phyloP scores from a whole-genome alignment of 2,329 filamentous ascomycete species.

The Phymatotrichopsis omnivora region DNA sequence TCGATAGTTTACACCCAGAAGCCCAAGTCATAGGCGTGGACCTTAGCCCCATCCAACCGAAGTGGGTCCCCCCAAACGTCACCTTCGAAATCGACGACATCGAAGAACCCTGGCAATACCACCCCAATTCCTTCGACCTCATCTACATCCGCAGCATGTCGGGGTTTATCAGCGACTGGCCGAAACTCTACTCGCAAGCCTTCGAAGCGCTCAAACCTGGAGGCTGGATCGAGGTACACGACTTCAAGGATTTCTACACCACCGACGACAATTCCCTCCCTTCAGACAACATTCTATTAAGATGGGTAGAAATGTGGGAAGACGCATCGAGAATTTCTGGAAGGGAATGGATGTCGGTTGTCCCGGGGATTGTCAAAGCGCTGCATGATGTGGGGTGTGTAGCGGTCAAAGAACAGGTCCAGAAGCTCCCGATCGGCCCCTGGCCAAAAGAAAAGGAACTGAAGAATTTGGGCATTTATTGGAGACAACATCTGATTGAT shows the following conservation, averaged over 20 bases:
- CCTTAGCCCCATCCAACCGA: constrained; percentile 12
- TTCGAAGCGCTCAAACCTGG: constrained; percentile 43
- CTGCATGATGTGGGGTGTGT: constrained; percentile 37
- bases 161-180: constrained; percentile 34
- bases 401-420: constrained; percentile 31
- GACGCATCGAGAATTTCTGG: constrained; percentile 31
- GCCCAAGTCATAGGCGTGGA: constrained; percentile 16
- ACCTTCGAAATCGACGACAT: constrained; percentile 32
- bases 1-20: constrained; percentile 9
- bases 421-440: constrained; percentile 41
- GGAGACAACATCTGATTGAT: constrained; percentile 9
- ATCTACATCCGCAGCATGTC: constrained; percentile 35
- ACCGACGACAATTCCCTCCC: constrained; percentile 32
- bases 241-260: background rate
- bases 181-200: constrained; percentile 24
- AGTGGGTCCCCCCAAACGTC: constrained; percentile 9
- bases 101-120: constrained; percentile 29
- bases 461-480: constrained; percentile 25
- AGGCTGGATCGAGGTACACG: constrained; percentile 45
- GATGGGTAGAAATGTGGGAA: constrained; percentile 32
- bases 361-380: constrained; percentile 27
- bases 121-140: constrained; percentile 32
- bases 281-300: constrained; percentile 25
- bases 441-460: constrained; percentile 36
- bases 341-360: constrained; percentile 17